These are phyloP conservation scores for Oryza coarctata DNA, from an alignment of 176 grass and related monocot species.

Conservation along the genomic window DNA sequence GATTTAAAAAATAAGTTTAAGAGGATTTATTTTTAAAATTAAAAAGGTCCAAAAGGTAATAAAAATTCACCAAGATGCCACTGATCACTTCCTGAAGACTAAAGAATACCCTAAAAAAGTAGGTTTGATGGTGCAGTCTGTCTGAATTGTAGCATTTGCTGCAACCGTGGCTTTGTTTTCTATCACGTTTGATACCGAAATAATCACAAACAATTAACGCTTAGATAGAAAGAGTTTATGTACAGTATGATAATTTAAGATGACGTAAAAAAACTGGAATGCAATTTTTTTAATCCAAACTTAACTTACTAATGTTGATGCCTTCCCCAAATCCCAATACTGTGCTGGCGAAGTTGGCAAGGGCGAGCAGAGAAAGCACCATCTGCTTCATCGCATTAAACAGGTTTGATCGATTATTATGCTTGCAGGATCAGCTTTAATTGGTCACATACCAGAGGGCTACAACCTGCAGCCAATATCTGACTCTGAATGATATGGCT, in stretches of 20 bases:
- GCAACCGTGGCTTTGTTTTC: neutral
- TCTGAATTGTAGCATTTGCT: neutral
- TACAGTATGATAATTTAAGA: too few relatives aligned
- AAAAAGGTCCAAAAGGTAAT: too few relatives aligned
- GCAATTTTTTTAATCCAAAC: too few relatives aligned
- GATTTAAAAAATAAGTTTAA: too few relatives aligned
- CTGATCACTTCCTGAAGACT: neutral
- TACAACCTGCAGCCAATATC: neutral
- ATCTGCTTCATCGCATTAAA: neutral
- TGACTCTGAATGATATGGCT: neutral
- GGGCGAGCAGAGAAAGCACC: neutral
- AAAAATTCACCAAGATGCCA: too few relatives aligned
- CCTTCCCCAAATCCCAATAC: neutral
- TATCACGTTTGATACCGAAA: neutral
- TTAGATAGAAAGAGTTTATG: neutral
- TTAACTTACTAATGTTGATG: neutral
- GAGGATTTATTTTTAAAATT: too few relatives aligned
- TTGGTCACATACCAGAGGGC: neutral
- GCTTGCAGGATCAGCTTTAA: neutral
- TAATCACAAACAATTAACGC: neutral
- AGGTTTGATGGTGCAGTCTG: neutral
- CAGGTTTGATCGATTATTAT: neutral
- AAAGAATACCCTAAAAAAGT: neutral
- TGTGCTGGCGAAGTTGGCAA: neutral
- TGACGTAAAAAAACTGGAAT: too few relatives aligned